phyloP scores from a whole-genome alignment of 352 stramenopile species.

The Globisporangium paddicum region DNA sequence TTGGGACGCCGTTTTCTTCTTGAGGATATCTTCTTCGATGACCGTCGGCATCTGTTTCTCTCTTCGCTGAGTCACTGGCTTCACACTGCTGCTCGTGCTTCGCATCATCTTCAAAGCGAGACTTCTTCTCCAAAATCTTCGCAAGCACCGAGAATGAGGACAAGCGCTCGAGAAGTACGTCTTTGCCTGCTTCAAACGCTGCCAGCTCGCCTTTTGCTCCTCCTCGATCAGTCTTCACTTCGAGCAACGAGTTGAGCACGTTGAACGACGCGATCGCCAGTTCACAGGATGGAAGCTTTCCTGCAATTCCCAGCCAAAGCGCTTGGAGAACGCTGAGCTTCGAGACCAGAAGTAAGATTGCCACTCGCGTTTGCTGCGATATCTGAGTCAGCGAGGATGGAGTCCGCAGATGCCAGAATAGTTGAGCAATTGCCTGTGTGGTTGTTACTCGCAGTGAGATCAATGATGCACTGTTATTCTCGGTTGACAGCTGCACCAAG shows the following conservation, averaged over 20 bases:
- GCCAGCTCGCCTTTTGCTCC: constrained; percentile 13
- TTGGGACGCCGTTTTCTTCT: constrained; percentile 14
- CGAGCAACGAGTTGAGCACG: constrained; percentile 56
- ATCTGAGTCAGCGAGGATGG: constrained; percentile 19
- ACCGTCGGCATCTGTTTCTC: not conserved
- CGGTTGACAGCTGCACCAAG: constrained; percentile 18
- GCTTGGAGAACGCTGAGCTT: constrained; percentile 31
- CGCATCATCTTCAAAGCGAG: constrained; percentile 16
- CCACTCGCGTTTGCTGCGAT: constrained; percentile 21
- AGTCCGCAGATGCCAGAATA: constrained; percentile 41
- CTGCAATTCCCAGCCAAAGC: constrained; percentile 35
- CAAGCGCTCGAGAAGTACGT: constrained; percentile 32
- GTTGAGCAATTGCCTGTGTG: constrained; percentile 47
- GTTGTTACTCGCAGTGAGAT: constrained; percentile 31
- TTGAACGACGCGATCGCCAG: constrained; percentile 56
- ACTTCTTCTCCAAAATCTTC: constrained; percentile 21
- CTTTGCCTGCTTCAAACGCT: constrained; percentile 27
- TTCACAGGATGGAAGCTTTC: constrained; percentile 12
- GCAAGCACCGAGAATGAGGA: constrained; percentile 24
- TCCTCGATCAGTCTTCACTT: constrained; percentile 30
- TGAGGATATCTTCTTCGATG: constrained; percentile 15
- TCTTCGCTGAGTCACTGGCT: not conserved
- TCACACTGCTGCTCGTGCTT: not conserved
- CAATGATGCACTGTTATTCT: not conserved
- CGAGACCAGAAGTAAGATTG: constrained; percentile 31